These are phyloP conservation scores for Lactuca sativa DNA, from an alignment of 129 eudicot species.

Conservation along the genomic window DNA sequence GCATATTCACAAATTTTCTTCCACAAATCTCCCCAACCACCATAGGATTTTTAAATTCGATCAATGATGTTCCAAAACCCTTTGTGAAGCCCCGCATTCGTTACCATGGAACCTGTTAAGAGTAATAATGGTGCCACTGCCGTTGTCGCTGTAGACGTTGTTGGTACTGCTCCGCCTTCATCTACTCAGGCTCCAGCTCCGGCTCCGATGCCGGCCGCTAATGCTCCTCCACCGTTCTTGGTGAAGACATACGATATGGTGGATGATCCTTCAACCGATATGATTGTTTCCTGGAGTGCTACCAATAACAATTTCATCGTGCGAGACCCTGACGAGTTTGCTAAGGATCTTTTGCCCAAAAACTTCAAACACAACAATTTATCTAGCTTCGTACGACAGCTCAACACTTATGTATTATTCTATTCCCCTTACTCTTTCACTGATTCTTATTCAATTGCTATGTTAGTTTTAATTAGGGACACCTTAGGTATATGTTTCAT, in stretches of 20 bases:
- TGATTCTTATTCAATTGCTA: not conserved
- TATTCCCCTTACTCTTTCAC: not conserved
- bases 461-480: not conserved
- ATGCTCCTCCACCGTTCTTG: slow-evolving; percentile 34
- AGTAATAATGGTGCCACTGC: not conserved
- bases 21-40: slow-evolving; percentile 9
- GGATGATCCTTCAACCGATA: slow-evolving; percentile 26
- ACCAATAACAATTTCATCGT: slow-evolving; percentile 20
- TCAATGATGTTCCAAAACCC: slow-evolving; percentile 16
- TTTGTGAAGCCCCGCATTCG: not conserved
- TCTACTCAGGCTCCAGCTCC: slow-evolving; percentile 4
- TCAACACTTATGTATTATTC: slow-evolving; percentile 23
- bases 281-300: slow-evolving; percentile 24
- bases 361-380: slow-evolving; percentile 27
- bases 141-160: slow-evolving; percentile 3
- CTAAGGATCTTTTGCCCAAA: slow-evolving; percentile 23
- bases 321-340: slow-evolving; percentile 17
- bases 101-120: slow-evolving; percentile 15
- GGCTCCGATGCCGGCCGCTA: slow-evolving; percentile 40
- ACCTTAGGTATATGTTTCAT: not conserved
- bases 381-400: slow-evolving; percentile 32
- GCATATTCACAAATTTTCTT: slow-evolving; percentile 8
- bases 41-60: slow-evolving; percentile 1
- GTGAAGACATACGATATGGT: slow-evolving; percentile 34
- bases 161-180: not conserved